These are phyloP conservation scores for Carex scoparia DNA, from an alignment of 176 grass and related monocot species.

Conservation along the genomic window DNA sequence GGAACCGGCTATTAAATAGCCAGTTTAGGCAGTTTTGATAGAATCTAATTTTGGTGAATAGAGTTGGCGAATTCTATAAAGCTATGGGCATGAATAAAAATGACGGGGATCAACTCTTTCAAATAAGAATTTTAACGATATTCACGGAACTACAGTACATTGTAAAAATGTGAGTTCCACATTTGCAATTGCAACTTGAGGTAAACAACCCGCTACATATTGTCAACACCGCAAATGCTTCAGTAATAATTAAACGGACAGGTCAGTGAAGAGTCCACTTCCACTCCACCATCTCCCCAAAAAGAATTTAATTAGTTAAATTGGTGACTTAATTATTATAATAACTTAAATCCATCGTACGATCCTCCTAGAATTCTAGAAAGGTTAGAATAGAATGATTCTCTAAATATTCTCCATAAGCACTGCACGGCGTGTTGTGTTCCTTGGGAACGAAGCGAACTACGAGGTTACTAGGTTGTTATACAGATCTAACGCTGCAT, in stretches of 20 bases:
- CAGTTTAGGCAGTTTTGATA: too few relatives aligned
- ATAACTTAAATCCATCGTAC: background rate
- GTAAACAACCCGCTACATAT: background rate
- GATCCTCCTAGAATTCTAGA: conserved; percentile 5
- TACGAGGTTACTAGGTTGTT: background rate
- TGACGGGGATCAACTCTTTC: background rate
- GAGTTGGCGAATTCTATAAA: too few relatives aligned
- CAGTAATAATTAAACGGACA: background rate
- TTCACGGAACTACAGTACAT: background rate
- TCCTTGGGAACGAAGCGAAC: conserved; percentile 16
- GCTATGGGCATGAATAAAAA: too few relatives aligned
- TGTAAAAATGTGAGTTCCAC: background rate
- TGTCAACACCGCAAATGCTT: background rate
- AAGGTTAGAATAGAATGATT: conserved; percentile 11
- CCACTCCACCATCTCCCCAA: background rate
- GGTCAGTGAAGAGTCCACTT: conserved; percentile 3
- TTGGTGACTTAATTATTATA: background rate
- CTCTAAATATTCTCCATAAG: background rate
- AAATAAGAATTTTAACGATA: background rate
- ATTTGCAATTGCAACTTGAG: background rate
- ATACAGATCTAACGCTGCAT: background rate
- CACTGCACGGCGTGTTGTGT: background rate
- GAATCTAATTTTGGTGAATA: too few relatives aligned
- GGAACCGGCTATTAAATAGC: too few relatives aligned
- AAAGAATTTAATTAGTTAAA: conserved; percentile 14